Evolutionary conservation across 2,329 filamentous ascomycete genomes (phyloP).

Genomic region (Basipetospora chlamydospora): DNA sequence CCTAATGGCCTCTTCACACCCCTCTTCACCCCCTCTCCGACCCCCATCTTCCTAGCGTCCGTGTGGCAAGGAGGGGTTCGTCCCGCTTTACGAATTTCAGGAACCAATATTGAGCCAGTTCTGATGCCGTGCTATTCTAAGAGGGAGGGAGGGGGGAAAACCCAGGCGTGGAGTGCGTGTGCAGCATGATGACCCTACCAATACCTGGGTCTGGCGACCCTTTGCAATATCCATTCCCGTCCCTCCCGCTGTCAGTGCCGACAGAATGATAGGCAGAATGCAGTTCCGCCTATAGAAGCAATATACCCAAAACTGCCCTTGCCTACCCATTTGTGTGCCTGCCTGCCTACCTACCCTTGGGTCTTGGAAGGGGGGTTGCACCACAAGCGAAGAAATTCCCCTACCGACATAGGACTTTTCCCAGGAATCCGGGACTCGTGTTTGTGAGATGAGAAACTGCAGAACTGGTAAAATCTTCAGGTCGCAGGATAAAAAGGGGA

Average conservation of each 20-base stretch:
- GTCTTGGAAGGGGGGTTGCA: too few relatives aligned
- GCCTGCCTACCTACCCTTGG: too few relatives aligned
- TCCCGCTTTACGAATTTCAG: neutral
- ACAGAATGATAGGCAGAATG: neutral
- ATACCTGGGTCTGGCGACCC: neutral
- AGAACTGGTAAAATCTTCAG: too few relatives aligned
- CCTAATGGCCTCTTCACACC: neutral
- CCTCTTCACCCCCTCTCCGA: neutral
- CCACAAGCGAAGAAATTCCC: too few relatives aligned
- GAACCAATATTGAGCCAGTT: neutral
- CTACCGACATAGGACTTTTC: too few relatives aligned
- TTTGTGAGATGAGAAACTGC: too few relatives aligned
- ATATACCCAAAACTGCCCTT: too few relatives aligned
- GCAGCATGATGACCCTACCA: neutral
- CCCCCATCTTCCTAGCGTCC: neutral
- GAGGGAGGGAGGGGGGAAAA: neutral
- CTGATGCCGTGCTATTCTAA: too few relatives aligned
- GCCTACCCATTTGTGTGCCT: too few relatives aligned
- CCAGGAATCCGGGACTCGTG: too few relatives aligned
- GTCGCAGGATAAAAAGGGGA: too few relatives aligned
- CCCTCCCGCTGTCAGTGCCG: neutral
- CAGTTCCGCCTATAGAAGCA: too few relatives aligned
- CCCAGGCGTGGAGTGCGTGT: neutral
- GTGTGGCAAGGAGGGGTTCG: neutral
- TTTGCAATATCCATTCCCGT: neutral